phyloP scores from a whole-genome alignment of 2,329 filamentous ascomycete species.

The Raffaelea arxii region DNA sequence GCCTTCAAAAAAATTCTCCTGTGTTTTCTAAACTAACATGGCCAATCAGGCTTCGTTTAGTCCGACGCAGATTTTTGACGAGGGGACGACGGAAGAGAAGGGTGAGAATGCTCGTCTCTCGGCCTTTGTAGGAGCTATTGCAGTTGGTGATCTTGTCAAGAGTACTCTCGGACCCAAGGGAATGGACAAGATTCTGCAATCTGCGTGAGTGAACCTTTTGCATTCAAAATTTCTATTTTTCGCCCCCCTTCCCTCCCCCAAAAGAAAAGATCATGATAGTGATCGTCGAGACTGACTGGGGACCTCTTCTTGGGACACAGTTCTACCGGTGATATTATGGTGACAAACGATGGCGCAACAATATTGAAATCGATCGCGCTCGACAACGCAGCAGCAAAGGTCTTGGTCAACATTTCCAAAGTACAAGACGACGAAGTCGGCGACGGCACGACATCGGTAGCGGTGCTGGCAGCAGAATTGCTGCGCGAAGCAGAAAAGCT shows the following conservation, averaged over 20 bases:
- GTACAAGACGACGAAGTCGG: slow-evolving; percentile 98
- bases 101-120: slow-evolving; percentile 97
- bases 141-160: slow-evolving; percentile 94
- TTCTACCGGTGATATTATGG: slow-evolving; percentile 93
- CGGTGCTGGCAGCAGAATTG: slow-evolving; percentile 88
- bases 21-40: neutral
- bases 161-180: slow-evolving; percentile 94
- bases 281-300: too few relatives aligned
- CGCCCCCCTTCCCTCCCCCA: slow-evolving; percentile 1
- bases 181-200: slow-evolving; percentile 98
- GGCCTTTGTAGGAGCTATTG: slow-evolving; percentile 97
- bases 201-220: slow-evolving; percentile 56
- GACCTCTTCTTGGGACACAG: slow-evolving; percentile 35
- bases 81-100: slow-evolving; percentile 95
- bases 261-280: too few relatives aligned
- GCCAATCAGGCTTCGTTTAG: slow-evolving; percentile 57
- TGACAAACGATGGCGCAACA: slow-evolving; percentile 97
- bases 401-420: slow-evolving; percentile 98
- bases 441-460: slow-evolving; percentile 96
- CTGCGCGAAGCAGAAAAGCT: slow-evolving; percentile 94
- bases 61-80: slow-evolving; percentile 95
- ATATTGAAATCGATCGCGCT: slow-evolving; percentile 97
- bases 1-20: neutral
- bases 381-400: slow-evolving; percentile 96
- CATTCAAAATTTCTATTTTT: neutral